Base-by-base conservation (phyloP, 148 eudicot species). In the Beta vulgaris region DNA sequence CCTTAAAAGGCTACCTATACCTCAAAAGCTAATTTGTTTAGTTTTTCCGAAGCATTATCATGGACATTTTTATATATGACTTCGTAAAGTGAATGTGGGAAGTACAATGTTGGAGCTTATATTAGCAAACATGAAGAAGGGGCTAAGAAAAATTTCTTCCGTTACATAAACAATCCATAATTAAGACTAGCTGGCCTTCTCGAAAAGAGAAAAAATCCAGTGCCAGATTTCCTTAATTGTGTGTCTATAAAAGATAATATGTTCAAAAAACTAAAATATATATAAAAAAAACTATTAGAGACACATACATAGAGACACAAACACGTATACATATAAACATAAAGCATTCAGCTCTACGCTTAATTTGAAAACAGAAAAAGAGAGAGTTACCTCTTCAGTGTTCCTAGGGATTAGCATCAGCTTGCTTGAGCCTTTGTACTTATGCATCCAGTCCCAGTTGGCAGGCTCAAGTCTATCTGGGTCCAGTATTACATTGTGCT, bases 391-490 rank as follows among this genome's bases (percentile, higher is more conserved):
- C 96, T 94, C 97, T 82, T 88, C 91, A 5, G 91, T 88, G 78
- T 68, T 90, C 74, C 80, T 86, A 40, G 98, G 98, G 66, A 85
- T 88, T 72, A 94, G 84, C 86, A 94, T 75, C 79, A 94, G 89
- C 81, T 88, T 87, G 86, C 98, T 94, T 76, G 90, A 87, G 59
- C 98, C 98, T 80, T 83, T 84, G 84, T 87, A 90, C 72, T 92
- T 90, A 42, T 85, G 73, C 97, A 94, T 88, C 97, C 98, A 94
- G 86, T 94, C 98, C n/a, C 88, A 86, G 79, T 94, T 94, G 73
- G 93, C 97, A 78, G 83, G 84, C 82, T 82, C 76, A 74, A 94
- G 88, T 67, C 87, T 82, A 77, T 90, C 97, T 79, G 85, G 84
- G 42, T 94, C 98, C 80, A 87, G 91, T 78, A 94, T 82, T 39